Conservation (phyloP, 1,284 basidiomycete genomes). For the Schizophyllum commune region DNA sequence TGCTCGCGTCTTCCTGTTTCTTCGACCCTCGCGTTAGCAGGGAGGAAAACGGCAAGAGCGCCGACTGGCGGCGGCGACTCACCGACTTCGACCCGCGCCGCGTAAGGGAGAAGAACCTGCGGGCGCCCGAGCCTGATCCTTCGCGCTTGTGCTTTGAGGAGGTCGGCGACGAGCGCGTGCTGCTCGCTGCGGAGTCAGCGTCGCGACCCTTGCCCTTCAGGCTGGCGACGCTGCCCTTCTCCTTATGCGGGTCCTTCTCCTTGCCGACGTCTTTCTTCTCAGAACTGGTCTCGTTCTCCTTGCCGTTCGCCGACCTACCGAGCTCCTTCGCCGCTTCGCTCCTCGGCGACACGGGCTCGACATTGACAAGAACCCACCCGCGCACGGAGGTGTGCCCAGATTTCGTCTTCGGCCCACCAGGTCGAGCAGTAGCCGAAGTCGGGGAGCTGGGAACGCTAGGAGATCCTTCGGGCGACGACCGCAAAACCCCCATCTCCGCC, state of each 20-base stretch:
- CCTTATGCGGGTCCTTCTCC: not conserved
- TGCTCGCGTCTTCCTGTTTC: slow-evolving; percentile 9
- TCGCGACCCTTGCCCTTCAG: not conserved
- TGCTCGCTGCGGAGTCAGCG: not conserved
- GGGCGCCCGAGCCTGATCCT: not conserved
- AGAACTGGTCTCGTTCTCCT: too few species aligned
- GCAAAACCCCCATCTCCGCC: slow-evolving; percentile 6
- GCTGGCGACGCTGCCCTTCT: not conserved
- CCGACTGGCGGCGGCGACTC: not conserved
- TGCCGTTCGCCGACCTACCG: not conserved
- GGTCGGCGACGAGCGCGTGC: not conserved
- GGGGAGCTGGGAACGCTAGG: not conserved
- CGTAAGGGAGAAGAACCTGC: not conserved
- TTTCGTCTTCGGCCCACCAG: not conserved
- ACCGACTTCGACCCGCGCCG: not conserved
- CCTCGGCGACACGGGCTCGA: slow-evolving; percentile 30
- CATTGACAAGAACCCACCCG: slow-evolving; percentile 63
- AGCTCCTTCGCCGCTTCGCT: slow-evolving; percentile 1
- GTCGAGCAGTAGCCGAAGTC: slow-evolving; percentile 9
- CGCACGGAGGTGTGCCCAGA: slow-evolving; percentile 17
- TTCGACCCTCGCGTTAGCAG: not conserved
- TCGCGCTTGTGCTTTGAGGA: not conserved
- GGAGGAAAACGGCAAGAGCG: not conserved
- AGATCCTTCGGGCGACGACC: not conserved
- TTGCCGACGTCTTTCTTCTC: too few species aligned